Evolutionary conservation across 108 stramenopile genomes (phyloP).

Genomic region (Fragilariopsis cylindrus): DNA sequence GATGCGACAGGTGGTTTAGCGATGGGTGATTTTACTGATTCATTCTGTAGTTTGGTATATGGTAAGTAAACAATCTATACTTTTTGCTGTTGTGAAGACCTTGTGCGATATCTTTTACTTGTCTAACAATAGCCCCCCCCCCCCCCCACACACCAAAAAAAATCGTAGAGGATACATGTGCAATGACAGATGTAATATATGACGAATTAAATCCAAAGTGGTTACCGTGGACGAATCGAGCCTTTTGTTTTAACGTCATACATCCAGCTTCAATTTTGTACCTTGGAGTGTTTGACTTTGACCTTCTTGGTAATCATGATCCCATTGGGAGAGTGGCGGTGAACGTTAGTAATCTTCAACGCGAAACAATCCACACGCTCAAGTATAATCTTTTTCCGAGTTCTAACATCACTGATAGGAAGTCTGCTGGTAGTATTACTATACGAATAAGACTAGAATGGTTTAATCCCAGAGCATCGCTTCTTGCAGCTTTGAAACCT

Average conservation of each 20-base stretch:
- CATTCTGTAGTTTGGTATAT: constrained; percentile 67
- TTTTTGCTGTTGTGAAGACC: constrained; percentile 12
- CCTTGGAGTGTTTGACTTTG: constrained; percentile 65
- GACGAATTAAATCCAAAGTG: constrained; percentile 67
- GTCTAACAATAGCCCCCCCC: constrained; percentile 49
- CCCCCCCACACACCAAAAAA: too few relatives aligned
- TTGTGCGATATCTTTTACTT: constrained; percentile 47
- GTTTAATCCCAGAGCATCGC: constrained; percentile 49
- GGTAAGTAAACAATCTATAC: too few relatives aligned
- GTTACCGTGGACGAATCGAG: constrained; percentile 74
- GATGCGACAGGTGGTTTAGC: constrained; percentile 48
- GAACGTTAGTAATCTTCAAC: constrained; percentile 54
- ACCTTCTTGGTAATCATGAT: constrained; percentile 49
- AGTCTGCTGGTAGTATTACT: constrained; percentile 61
- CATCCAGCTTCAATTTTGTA: constrained; percentile 61
- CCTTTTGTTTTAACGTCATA: constrained; percentile 60
- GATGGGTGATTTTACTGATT: constrained; percentile 66
- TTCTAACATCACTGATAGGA: constrained; percentile 53
- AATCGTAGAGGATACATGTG: constrained; percentile 57
- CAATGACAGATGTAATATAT: constrained; percentile 61
- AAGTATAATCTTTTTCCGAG: constrained; percentile 56
- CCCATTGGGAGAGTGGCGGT: constrained; percentile 61
- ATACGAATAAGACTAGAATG: constrained; percentile 61
- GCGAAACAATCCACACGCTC: constrained; percentile 58
- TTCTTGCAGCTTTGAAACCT: constrained; percentile 42